A percentile compares a stretch with the other conserved stretches of the same genome.
These are phyloP conservation scores for Trypanosoma caninum DNA, from an alignment of 208 protist species.

Conservation along the genomic window DNA sequence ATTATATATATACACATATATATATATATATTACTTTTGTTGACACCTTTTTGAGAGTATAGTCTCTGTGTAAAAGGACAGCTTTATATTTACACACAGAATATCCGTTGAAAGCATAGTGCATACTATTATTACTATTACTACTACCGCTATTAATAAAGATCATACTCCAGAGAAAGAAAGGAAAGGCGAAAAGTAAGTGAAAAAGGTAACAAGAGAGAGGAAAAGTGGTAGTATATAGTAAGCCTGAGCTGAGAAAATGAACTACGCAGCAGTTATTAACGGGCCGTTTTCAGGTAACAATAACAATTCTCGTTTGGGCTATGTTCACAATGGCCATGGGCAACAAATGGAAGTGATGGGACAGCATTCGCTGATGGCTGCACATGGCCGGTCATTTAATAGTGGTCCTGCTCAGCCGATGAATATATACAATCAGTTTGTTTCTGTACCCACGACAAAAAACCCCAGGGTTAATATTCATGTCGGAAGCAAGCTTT, in stretches of 20 bases:
- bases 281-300: slow-evolving; percentile 14
- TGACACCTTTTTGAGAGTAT: not conserved
- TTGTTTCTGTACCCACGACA: not conserved
- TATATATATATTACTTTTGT: not conserved
- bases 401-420: slow-evolving; percentile 1
- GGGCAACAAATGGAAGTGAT: not conserved
- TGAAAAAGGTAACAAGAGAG: not conserved
- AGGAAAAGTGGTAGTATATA: not conserved
- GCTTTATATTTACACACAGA: no score
- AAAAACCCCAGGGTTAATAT: slow-evolving; percentile 30
- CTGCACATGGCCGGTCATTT: not conserved
- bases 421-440: slow-evolving; percentile 12
- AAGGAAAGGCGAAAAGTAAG: no score
- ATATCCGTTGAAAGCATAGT: no score
- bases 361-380: slow-evolving; percentile 5
- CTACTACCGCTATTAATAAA: no score
- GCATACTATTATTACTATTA: no score
- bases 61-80: no score
- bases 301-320: slow-evolving; percentile 1
- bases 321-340: slow-evolving; percentile 2
- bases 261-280: slow-evolving; percentile 23
- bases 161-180: no score
- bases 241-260: not conserved
- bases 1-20: not conserved
- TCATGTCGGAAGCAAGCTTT: slow-evolving; percentile 72